These are phyloP conservation scores for Tetrapyrgos nigripes DNA, from an alignment of 1,284 basidiomycete genomes.

Conservation along the genomic window DNA sequence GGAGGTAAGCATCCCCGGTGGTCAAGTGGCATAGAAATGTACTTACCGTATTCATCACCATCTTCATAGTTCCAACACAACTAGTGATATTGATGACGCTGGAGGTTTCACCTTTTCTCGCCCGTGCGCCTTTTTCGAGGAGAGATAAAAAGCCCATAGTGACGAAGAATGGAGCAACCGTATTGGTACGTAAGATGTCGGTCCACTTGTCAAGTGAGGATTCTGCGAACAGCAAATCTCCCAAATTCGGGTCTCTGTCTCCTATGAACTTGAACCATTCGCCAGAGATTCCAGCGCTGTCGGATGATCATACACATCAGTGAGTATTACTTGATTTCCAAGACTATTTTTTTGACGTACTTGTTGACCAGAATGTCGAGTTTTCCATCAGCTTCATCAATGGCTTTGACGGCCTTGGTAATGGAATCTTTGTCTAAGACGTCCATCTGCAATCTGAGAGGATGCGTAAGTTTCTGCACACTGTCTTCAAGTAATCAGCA, in stretches of 20 bases:
- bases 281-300: background rate
- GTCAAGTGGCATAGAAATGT: too few species aligned
- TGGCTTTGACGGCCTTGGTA: slow-evolving; percentile 27
- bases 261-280: too few species aligned
- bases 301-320: background rate
- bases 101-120: slow-evolving; percentile 24
- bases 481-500: background rate
- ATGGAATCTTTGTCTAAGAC: slow-evolving; percentile 21
- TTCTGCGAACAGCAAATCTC: slow-evolving; percentile 27
- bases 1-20: background rate
- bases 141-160: slow-evolving; percentile 39
- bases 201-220: slow-evolving; percentile 33
- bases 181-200: slow-evolving; percentile 28
- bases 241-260: slow-evolving; percentile 11
- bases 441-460: slow-evolving; percentile 15
- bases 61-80: slow-evolving; percentile 29
- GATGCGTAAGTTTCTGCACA: background rate
- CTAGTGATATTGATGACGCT: slow-evolving; percentile 41
- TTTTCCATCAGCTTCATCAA: slow-evolving; percentile 33
- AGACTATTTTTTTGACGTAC: slow-evolving; percentile 18
- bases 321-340: background rate
- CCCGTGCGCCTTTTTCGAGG: slow-evolving; percentile 32
- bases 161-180: slow-evolving; percentile 36
- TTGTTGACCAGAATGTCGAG: slow-evolving; percentile 42
- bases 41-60: background rate